Evolutionary conservation across 768 basidiomycete species (phyloP), one percentile per base, ranked within the genome.

Genomic region (Pleurotus pulmonarius): DNA sequence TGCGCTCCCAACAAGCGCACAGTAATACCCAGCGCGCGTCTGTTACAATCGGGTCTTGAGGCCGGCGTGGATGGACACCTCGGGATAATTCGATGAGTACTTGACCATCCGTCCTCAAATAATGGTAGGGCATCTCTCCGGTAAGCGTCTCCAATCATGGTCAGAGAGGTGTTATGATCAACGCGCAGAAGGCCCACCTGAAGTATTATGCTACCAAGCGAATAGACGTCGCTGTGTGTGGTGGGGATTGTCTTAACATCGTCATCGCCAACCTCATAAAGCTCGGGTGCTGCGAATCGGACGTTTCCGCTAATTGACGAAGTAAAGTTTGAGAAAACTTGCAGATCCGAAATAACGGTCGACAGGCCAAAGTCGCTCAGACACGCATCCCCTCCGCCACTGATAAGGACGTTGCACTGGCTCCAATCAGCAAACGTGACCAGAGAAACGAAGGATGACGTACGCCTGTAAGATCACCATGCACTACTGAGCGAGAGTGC

Each of bases 291-390:
- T 6, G 54, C 41, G 18, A 45, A 55, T 13, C 54, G 54, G 12
- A 55, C 54, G 37, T 45, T 46, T 12, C 54, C 54, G 5, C 54
- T 24, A 15, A 45, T 45, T 0, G 45, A 46, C 4, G 54, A 44
- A 5, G 54, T 55, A 22, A 45, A 46, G 6, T 34, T 45, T 3
- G 54, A 55, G 15, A 44, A 20, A 13, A 34, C 54, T 38, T 55
- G 41, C 54, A 55, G n/a, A 16, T 45, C 41, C 16, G 45, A 45
- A 3, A 55, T 46, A 3, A 55, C 39, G 5, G 41, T 55, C 22
- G 54, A 55, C 13, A 55, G 54, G 16, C 54, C 54, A 25, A 55
- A 55, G 37, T 55, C 54, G 26, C 54, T 55, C 4, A 55, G 26
- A 40, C 54, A 46, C 34, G 54, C 54, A 46, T 45, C 25, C 0